Conservation (phyloP, 2,329 filamentous ascomycete genomes). For the Beauveria scarabaeidicola region DNA sequence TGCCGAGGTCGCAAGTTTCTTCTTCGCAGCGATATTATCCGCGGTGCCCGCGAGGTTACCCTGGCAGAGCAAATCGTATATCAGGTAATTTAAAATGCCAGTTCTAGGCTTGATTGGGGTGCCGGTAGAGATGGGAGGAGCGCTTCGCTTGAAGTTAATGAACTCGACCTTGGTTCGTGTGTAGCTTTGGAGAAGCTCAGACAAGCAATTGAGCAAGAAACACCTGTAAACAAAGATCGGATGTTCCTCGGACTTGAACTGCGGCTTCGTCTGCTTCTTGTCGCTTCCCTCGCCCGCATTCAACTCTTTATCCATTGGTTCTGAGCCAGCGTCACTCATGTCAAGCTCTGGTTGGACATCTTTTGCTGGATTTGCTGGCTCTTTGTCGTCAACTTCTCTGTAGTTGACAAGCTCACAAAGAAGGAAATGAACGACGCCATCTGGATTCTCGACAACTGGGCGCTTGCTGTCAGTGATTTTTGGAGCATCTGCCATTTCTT, state of each 20-base stretch:
- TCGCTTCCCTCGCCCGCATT: slow-evolving; percentile 35
- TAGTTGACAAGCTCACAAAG: slow-evolving; percentile 88
- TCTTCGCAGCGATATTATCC: slow-evolving; percentile 71
- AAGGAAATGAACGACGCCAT: slow-evolving; percentile 91
- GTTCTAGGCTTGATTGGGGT: slow-evolving; percentile 93
- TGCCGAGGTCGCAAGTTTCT: slow-evolving; percentile 73
- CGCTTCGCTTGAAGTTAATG: slow-evolving; percentile 95
- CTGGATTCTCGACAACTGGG: slow-evolving; percentile 82
- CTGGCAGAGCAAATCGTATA: slow-evolving; percentile 64
- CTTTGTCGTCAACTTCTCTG: slow-evolving; percentile 84
- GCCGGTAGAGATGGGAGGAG: slow-evolving; percentile 69
- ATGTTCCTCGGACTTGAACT: slow-evolving; percentile 87
- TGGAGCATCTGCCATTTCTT: slow-evolving; percentile 53
- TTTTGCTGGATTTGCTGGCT: slow-evolving; percentile 38
- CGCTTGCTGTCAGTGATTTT: slow-evolving; percentile 67
- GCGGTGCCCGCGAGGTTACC: slow-evolving; percentile 57
- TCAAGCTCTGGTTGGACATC: slow-evolving; percentile 30
- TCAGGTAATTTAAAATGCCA: slow-evolving; percentile 85
- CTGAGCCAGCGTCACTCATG: slow-evolving; percentile 17
- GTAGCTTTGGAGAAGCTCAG: slow-evolving; percentile 85
- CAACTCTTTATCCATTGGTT: slow-evolving; percentile 23
- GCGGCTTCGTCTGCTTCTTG: slow-evolving; percentile 59
- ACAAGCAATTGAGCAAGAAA: slow-evolving; percentile 85
- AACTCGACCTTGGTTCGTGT: slow-evolving; percentile 96
- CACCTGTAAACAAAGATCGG: slow-evolving; percentile 95